Conservation (phyloP, 306 rosid genomes). For the Amphicarpaea edgeworthii region DNA sequence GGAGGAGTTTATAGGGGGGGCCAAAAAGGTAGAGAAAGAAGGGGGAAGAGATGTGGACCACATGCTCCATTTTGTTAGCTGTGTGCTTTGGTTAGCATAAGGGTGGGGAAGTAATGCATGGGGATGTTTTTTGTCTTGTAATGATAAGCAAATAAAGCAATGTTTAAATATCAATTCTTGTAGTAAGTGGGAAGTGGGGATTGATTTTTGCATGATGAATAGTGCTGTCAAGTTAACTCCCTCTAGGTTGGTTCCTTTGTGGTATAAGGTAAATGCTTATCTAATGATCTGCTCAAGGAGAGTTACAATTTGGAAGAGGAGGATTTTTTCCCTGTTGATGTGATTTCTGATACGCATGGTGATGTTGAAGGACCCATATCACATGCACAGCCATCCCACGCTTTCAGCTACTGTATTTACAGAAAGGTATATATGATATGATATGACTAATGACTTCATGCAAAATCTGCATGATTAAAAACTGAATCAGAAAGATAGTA, state of each 20-base stretch:
- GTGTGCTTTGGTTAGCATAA: slow-evolving; percentile 25
- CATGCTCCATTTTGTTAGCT: slow-evolving; percentile 35
- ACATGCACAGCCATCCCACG: slow-evolving; percentile 36
- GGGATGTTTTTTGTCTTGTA: slow-evolving; percentile 39
- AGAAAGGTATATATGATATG: slow-evolving; percentile 8
- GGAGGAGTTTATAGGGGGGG: slow-evolving; percentile 42
- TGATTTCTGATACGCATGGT: slow-evolving; percentile 42
- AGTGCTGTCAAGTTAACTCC: slow-evolving; percentile 31
- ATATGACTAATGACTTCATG: slow-evolving; percentile 1
- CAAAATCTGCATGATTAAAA: slow-evolving; percentile 28
- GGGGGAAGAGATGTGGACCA: slow-evolving; percentile 58
- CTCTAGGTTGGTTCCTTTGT: slow-evolving; percentile 24
- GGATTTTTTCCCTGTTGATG: slow-evolving; percentile 34
- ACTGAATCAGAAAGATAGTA: slow-evolving; percentile 4
- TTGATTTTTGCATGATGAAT: slow-evolving; percentile 46
- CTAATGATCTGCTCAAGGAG: slow-evolving; percentile 34
- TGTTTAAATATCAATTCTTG: slow-evolving; percentile 40
- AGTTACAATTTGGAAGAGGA: neutral
- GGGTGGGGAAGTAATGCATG: slow-evolving; percentile 38
- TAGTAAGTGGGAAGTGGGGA: slow-evolving; percentile 38
- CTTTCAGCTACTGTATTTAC: slow-evolving; percentile 35
- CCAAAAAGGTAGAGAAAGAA: slow-evolving; percentile 50
- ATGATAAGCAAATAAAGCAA: slow-evolving; percentile 39
- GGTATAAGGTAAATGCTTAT: slow-evolving; percentile 15
- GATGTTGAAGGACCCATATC: slow-evolving; percentile 47